Conservation (phyloP, 352 stramenopile genomes). For the Pythium myriotylum region DNA sequence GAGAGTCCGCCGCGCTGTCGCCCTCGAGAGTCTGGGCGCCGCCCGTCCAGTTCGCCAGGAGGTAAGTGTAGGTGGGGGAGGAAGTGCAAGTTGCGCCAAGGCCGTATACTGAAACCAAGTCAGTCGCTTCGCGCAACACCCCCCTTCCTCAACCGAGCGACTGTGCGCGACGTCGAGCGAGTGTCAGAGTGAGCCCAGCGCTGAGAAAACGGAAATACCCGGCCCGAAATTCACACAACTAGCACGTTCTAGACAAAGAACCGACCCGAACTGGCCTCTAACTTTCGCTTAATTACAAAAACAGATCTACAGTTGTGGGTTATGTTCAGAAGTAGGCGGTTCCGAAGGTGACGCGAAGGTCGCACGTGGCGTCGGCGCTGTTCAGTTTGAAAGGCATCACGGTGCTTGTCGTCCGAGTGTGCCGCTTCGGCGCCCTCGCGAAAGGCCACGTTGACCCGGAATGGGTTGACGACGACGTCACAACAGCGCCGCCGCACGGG, state of each 20-base stretch:
- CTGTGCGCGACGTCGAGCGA: constrained; percentile 10
- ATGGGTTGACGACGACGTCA: constrained; percentile 2
- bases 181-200: constrained; percentile 9
- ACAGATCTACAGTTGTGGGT: neutral
- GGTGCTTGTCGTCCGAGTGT: neutral
- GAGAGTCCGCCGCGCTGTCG: constrained; percentile 2
- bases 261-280: neutral
- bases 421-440: constrained; percentile 2
- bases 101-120: constrained; percentile 31
- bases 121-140: constrained; percentile 24
- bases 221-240: constrained; percentile 10
- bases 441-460: constrained; percentile 8
- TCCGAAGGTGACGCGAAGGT: constrained; percentile 23
- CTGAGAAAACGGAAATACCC: constrained; percentile 20
- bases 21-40: constrained; percentile 2
- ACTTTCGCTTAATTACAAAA: constrained; percentile 1
- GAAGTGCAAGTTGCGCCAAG: constrained; percentile 28
- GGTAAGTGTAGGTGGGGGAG: constrained; percentile 20
- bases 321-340: neutral
- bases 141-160: constrained; percentile 16
- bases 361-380: neutral
- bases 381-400: constrained; percentile 31
- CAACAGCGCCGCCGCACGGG: neutral
- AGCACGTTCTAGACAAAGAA: constrained; percentile 26
- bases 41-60: constrained; percentile 20